These are phyloP conservation scores for Corymbia citriodora DNA, from an alignment of 441 rosid genomes.

Conservation along the genomic window DNA sequence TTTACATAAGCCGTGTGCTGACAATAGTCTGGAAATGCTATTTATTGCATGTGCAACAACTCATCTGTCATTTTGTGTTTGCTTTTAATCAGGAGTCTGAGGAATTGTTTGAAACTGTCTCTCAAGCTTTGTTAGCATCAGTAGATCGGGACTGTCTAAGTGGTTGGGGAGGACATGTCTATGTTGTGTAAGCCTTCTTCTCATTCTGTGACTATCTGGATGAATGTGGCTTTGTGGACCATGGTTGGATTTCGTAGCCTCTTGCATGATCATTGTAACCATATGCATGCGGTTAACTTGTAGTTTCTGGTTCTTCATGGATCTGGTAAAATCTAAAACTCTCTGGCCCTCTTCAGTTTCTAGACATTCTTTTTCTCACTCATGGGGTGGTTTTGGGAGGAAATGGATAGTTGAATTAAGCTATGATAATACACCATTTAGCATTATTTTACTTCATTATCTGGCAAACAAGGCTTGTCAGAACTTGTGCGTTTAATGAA, in stretches of 20 bases:
- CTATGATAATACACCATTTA: neutral
- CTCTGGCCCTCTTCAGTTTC: neutral
- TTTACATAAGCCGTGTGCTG: neutral
- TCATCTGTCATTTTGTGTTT: neutral
- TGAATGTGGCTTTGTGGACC: neutral
- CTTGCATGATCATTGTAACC: neutral
- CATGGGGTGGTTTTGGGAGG: neutral
- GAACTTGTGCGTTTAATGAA: neutral
- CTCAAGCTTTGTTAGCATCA: conserved; percentile 88
- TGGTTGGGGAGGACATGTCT: conserved; percentile 99
- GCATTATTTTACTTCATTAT: neutral
- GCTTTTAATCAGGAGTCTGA: conserved; percentile 65
- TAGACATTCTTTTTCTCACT: neutral
- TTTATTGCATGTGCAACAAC: neutral
- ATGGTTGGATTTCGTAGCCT: neutral
- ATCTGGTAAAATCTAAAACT: neutral
- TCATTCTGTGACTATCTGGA: neutral
- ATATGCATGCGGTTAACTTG: neutral
- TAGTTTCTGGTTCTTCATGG: neutral
- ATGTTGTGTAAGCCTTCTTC: conserved; percentile 70
- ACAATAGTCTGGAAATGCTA: neutral
- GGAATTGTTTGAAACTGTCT: conserved; percentile 76
- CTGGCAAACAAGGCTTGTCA: neutral
- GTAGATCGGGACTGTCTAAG: conserved; percentile 95
- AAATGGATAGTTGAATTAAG: neutral